Percentiles rank a stretch among this genome's conserved stretches.
phyloP scores from a whole-genome alignment of 176 grass and related monocot species.

The Puya raimondii region DNA sequence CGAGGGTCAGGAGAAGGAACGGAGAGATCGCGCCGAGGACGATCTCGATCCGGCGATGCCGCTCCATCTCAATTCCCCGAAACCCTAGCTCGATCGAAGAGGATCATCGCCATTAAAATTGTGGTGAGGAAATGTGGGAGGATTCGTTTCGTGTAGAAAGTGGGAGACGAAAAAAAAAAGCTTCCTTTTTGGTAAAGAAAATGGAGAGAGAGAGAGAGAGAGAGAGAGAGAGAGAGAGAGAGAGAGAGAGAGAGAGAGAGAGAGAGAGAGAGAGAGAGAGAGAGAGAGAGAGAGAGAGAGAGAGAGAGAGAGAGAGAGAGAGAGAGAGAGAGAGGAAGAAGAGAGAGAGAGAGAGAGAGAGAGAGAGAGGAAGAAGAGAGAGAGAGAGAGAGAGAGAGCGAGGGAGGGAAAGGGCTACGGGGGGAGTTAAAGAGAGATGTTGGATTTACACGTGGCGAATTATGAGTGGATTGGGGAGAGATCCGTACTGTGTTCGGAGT shows the following conservation, averaged over 20 bases:
- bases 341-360: no score
- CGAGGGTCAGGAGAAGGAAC: conserved; percentile 26
- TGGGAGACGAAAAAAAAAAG: background rate
- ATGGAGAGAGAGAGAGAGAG: background rate
- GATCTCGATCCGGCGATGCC: conserved; percentile 17
- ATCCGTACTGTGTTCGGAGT: no score
- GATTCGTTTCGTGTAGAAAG: background rate
- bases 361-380: background rate
- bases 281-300: background rate
- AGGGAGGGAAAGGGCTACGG: background rate
- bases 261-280: background rate
- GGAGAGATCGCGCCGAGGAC: conserved; percentile 22
- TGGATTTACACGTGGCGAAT: background rate
- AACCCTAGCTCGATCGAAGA: background rate
- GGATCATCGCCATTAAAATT: background rate
- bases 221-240: background rate
- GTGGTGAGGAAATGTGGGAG: background rate
- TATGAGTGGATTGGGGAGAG: no score
- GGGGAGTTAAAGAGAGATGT: background rate
- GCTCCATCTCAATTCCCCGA: conserved; percentile 15
- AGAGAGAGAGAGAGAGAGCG: background rate
- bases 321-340: background rate
- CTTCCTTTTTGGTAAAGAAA: background rate
- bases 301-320: background rate
- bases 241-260: background rate